Conservation (phyloP, 2,329 filamentous ascomycete genomes). For the Rasamsonia emersonii region DNA sequence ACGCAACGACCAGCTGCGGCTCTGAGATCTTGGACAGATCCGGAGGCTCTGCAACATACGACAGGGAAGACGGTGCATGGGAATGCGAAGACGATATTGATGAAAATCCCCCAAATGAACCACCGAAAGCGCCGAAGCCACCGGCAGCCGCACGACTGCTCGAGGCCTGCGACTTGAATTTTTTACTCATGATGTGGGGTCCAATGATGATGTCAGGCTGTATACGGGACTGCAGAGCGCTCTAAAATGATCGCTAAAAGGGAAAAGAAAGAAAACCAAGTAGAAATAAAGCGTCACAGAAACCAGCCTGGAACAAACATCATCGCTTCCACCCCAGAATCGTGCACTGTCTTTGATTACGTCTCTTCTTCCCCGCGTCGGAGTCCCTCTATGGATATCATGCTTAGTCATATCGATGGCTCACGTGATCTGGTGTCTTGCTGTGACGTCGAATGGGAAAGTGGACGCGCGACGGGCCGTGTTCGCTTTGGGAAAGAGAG, state of each 20-base stretch:
- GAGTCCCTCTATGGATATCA: constrained; percentile 7
- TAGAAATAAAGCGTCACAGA: too few species aligned
- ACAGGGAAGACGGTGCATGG: constrained; percentile 55
- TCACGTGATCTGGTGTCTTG: constrained; percentile 28
- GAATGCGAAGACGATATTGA: constrained; percentile 29
- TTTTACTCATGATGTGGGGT: constrained; percentile 49
- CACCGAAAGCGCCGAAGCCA: constrained; percentile 34
- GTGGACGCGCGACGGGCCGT: constrained; percentile 13
- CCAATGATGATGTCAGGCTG: constrained; percentile 1
- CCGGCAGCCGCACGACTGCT: constrained; percentile 51
- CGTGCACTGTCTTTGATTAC: too few species aligned
- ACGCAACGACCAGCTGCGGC: constrained; percentile 73
- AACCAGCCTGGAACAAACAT: too few species aligned
- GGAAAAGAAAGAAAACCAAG: too few species aligned
- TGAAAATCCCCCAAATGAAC: constrained; percentile 36
- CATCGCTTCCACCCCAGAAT: too few species aligned
- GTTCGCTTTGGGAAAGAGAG: not conserved
- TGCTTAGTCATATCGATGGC: constrained; percentile 5
- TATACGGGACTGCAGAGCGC: too few species aligned
- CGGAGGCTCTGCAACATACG: constrained; percentile 78
- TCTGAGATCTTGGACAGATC: constrained; percentile 71
- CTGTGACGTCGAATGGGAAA: constrained; percentile 24
- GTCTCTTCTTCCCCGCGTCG: constrained; percentile 11
- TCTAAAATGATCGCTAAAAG: too few species aligned
- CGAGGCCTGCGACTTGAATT: constrained; percentile 56